These are phyloP conservation scores for Aspergillus panamensis DNA, from an alignment of 495 filamentous ascomycete genomes.

Conservation along the genomic window DNA sequence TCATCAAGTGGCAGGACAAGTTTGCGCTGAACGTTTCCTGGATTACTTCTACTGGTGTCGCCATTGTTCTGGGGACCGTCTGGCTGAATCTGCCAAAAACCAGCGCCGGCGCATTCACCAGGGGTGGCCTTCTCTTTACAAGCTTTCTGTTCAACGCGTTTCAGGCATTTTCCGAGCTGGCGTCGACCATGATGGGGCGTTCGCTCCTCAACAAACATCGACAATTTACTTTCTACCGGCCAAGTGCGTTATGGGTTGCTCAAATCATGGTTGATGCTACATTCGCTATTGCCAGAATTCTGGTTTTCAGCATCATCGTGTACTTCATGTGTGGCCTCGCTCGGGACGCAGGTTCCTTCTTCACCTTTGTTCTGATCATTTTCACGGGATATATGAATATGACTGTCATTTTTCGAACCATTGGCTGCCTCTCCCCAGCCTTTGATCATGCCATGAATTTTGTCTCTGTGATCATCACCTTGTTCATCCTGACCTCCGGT, in stretches of 20 bases:
- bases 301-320: slow-evolving; percentile 70
- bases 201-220: slow-evolving; percentile 76
- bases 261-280: slow-evolving; percentile 76
- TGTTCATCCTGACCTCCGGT: slow-evolving; percentile 74
- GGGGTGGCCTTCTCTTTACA: slow-evolving; percentile 74
- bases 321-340: slow-evolving; percentile 76
- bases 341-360: slow-evolving; percentile 68
- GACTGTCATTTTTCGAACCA: slow-evolving; percentile 76
- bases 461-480: slow-evolving; percentile 68
- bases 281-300: slow-evolving; percentile 62
- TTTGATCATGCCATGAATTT: slow-evolving; percentile 86
- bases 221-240: slow-evolving; percentile 74
- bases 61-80: slow-evolving; percentile 73
- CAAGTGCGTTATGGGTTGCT: slow-evolving; percentile 74
- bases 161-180: slow-evolving; percentile 71
- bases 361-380: slow-evolving; percentile 71
- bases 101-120: slow-evolving; percentile 68
- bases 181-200: slow-evolving; percentile 66
- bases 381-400: slow-evolving; percentile 69
- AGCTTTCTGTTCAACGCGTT: slow-evolving; percentile 76
- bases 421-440: slow-evolving; percentile 74
- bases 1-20: slow-evolving; percentile 81
- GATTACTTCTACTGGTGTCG: slow-evolving; percentile 71
- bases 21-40: slow-evolving; percentile 72
- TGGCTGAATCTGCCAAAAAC: slow-evolving; percentile 67